Evolutionary conservation across 164 flowering plant genomes (phyloP).

Genomic region (Liriodendron chinense): DNA sequence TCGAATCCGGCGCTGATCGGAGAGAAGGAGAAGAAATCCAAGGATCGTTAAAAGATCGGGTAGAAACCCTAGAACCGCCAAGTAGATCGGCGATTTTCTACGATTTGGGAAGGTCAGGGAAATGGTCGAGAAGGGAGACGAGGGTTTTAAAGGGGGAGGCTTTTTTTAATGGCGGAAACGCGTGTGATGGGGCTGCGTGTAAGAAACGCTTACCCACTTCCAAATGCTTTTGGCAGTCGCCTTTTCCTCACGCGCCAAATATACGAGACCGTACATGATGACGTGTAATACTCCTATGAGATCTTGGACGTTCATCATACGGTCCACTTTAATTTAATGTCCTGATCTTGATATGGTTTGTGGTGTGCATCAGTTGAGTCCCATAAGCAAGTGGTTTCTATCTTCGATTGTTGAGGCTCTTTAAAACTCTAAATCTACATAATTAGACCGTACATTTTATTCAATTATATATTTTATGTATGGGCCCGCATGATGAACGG

Average conservation of each 20-base stretch:
- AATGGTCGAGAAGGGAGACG: neutral
- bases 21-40: neutral
- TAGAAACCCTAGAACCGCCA: neutral
- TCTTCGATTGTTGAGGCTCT: too few relatives aligned
- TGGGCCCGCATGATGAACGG: too few relatives aligned
- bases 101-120: neutral
- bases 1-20: neutral
- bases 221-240: neutral
- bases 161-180: neutral
- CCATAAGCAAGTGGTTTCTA: too few relatives aligned
- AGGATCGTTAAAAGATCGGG: neutral
- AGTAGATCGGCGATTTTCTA: neutral
- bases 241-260: neutral
- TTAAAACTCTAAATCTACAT: too few relatives aligned
- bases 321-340: neutral
- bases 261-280: conserved; percentile 4
- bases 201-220: neutral
- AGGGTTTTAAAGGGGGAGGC: neutral
- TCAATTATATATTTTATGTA: too few relatives aligned
- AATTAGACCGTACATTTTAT: too few relatives aligned
- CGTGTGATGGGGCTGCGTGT: neutral
- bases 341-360: too few relatives aligned
- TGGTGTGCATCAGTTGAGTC: too few relatives aligned
- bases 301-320: neutral
- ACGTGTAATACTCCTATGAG: conserved; percentile 6